These are phyloP conservation scores for Trichomonas tenax DNA, from an alignment of 208 protist genomes.

Conservation along the genomic window DNA sequence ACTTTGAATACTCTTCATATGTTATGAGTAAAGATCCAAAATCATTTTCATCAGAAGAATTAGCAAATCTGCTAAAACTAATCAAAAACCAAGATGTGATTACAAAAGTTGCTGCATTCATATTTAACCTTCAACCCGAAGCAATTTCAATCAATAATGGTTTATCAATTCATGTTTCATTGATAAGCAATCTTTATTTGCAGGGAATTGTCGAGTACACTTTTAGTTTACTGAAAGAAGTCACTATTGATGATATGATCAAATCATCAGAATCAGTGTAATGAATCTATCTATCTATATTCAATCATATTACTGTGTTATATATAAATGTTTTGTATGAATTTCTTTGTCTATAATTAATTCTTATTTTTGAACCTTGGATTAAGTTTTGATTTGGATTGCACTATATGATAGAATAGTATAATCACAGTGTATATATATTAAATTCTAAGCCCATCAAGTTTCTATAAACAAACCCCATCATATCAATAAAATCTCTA, in stretches of 20 bases:
- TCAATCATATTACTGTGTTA: no score
- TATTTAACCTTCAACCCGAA: neutral
- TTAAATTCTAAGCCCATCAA: no score
- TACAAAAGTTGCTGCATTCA: neutral
- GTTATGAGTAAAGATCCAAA: neutral
- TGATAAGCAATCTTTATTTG: neutral
- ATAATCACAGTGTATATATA: no score
- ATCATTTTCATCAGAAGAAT: neutral
- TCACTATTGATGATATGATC: neutral
- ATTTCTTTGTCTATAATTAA: no score
- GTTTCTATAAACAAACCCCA: no score
- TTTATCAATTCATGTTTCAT: neutral
- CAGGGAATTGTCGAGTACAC: neutral
- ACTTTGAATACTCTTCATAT: neutral
- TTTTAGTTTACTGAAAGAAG: neutral
- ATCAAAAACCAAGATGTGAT: neutral
- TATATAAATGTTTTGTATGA: no score
- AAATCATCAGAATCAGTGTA: no score
- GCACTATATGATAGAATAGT: no score
- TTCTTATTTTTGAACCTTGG: no score
- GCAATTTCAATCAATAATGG: neutral
- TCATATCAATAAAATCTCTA: no score
- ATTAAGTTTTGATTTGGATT: no score
- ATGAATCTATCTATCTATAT: no score
- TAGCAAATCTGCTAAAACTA: neutral